Percentiles rank a stretch among this genome's conserved stretches.
Conservation (phyloP, 2,329 filamentous ascomycete species). For the Pleomassaria siparia region DNA sequence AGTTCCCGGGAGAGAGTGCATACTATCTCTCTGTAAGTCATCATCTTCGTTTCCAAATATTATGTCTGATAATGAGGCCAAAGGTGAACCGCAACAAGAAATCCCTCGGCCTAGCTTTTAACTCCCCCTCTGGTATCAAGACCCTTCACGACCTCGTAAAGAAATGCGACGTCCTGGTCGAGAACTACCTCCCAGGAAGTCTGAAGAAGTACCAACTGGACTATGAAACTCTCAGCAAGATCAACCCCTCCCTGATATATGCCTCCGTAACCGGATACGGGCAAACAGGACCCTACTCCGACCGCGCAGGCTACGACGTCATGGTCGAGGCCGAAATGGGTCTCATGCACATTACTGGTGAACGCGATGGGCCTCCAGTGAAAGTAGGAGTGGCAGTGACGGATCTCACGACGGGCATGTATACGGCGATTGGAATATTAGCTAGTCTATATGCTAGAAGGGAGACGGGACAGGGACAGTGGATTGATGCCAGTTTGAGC, state of each 20-base stretch:
- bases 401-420: conserved; percentile 90
- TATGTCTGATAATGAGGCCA: not conserved
- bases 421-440: conserved; percentile 93
- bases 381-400: conserved; percentile 99
- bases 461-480: conserved; percentile 78
- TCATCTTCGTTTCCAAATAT: conserved; percentile 2
- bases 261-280: conserved; percentile 96
- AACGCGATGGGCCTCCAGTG: conserved; percentile 82
- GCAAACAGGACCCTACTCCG: conserved; percentile 85
- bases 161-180: conserved; percentile 87
- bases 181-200: conserved; percentile 90
- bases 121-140: conserved; percentile 75
- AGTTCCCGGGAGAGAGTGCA: conserved; percentile 85
- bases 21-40: conserved; percentile 90
- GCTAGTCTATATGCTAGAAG: conserved; percentile 78
- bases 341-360: conserved; percentile 96
- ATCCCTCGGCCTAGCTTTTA: conserved; percentile 87
- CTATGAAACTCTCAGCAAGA: conserved; percentile 72
- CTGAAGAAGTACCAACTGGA: conserved; percentile 89
- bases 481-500: conserved; percentile 85
- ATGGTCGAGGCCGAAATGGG: conserved; percentile 99
- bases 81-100: conserved; percentile 98
- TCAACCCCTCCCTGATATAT: conserved; percentile 88
- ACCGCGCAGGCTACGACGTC: conserved; percentile 92
- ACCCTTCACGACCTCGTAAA: conserved; percentile 82